Base-by-base conservation (phyloP, 176 grass and related monocot genomes). In the Lolium multiflorum region DNA sequence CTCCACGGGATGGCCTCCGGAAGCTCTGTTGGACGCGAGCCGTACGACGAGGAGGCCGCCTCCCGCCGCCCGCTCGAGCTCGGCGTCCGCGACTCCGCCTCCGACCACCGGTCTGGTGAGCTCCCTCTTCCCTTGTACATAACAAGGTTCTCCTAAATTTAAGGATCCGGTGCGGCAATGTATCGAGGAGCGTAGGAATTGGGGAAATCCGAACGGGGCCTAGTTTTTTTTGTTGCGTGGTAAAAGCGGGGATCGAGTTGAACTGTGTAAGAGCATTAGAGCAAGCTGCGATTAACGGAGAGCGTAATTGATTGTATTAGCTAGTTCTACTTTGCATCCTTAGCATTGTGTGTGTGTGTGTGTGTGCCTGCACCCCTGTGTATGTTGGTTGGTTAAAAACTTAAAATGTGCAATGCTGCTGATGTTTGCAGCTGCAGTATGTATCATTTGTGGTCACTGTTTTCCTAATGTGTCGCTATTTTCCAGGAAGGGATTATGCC, bases 11-110 rank as follows among this genome's bases (percentile, higher is more conserved):
- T 88, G 76, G 48, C 75, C 48, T 68, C 78, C 8, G 43, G 69
- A 25, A 66, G 68, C 56, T 88, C 88, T 54, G 81, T 50, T 41
- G 69, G 16, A 41, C 59, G 87, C 38, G 88, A 82, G 49, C 41
- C 77, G 11, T 91, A 89, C 78, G 93, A 96, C 64, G 96, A 98
- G 88, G 96, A 94, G 91, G 93, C 90, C 17, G 91, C 41, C 12
- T 52, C 77, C 12, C 80, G 88, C 72, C 80, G 75, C 5, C 83
- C 91, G 39, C 82, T 89, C 56, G 96, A 94, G 76, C 88, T 92
- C 20, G 90, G 92, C 35, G 79, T 49, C 49, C 88, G 60, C 55
- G 88, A 61, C 82, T 55, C 77, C 38, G 59, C 87, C 76, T 85
- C 84, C 48, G 86, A 87, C 51, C 81, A 81, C 70, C 87, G 81